Evolutionary conservation across 1,284 basidiomycete species (phyloP).

Genomic region (Anthracocystis panici-leucophaei): DNA sequence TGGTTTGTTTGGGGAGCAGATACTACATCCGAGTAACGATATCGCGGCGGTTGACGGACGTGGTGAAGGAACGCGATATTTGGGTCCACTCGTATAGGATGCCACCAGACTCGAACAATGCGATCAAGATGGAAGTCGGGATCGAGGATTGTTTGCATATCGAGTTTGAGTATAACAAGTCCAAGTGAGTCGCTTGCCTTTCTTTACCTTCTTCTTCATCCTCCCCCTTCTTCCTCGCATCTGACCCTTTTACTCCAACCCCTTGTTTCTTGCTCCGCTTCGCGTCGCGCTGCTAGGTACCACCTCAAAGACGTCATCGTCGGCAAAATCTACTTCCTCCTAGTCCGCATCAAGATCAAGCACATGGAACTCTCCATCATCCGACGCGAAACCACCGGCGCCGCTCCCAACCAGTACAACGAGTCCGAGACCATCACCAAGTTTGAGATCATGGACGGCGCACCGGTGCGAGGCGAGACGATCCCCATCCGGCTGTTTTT

Average conservation of each 20-base stretch:
- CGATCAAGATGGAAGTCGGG: conserved; percentile 99
- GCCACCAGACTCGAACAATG: conserved; percentile 96
- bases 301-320: conserved; percentile 99
- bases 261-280: background rate
- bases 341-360: conserved; percentile 99
- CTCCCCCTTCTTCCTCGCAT: background rate
- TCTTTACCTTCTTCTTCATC: background rate
- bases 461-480: conserved; percentile 88
- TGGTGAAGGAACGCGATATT: conserved; percentile 89
- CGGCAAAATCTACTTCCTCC: conserved; percentile 98
- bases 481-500: conserved; percentile 98
- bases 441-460: conserved; percentile 89
- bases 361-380: conserved; percentile 99
- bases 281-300: conserved; percentile 73
- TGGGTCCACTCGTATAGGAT: conserved; percentile 99
- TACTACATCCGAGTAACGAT: conserved; percentile 95
- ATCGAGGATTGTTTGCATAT: conserved; percentile 99
- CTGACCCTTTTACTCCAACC: background rate
- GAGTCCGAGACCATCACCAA: conserved; percentile 99
- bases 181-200: conserved; percentile 73
- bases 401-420: conserved; percentile 92
- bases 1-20: conserved; percentile 4
- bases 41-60: conserved; percentile 89
- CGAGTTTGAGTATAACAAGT: conserved; percentile 99
- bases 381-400: conserved; percentile 92